phyloP scores from a whole-genome alignment of 2,329 filamentous ascomycete species.

The Aphanocladium album region DNA sequence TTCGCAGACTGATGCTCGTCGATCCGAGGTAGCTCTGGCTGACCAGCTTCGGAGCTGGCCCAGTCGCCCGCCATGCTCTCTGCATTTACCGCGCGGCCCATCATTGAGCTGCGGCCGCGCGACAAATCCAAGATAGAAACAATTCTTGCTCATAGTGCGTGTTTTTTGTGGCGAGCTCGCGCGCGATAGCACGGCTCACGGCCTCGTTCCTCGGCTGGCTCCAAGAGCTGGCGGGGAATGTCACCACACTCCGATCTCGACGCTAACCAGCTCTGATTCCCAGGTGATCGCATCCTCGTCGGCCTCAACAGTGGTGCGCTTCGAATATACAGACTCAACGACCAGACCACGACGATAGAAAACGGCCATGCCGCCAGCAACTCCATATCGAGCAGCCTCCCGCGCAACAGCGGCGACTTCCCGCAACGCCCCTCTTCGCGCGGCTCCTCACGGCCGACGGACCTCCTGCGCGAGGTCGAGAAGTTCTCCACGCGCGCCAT shows the following conservation, averaged over 20 bases:
- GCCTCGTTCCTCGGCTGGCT: background rate
- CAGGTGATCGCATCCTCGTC: slow-evolving; percentile 84
- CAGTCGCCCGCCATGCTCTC: slow-evolving; percentile 69
- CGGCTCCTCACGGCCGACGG: slow-evolving; percentile 55
- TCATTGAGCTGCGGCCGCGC: slow-evolving; percentile 91
- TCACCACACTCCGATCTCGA: background rate
- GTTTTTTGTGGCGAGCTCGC: background rate
- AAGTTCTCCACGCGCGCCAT: slow-evolving; percentile 88
- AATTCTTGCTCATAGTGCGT: slow-evolving; percentile 78
- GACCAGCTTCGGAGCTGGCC: slow-evolving; percentile 36
- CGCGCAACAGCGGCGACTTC: slow-evolving; percentile 21
- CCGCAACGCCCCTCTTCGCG: slow-evolving; percentile 24
- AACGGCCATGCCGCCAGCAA: slow-evolving; percentile 23
- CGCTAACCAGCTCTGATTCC: slow-evolving; percentile 7
- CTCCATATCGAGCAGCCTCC: slow-evolving; percentile 23
- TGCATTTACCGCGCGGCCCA: slow-evolving; percentile 91
- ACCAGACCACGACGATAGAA: slow-evolving; percentile 37
- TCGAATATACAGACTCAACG: slow-evolving; percentile 87
- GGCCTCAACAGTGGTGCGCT: slow-evolving; percentile 86
- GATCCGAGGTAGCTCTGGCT: slow-evolving; percentile 21
- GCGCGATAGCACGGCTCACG: background rate
- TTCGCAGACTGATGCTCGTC: slow-evolving; percentile 26
- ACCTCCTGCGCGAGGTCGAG: slow-evolving; percentile 85
- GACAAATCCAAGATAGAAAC: slow-evolving; percentile 98
- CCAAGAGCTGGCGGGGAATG: background rate